Evolutionary conservation across 306 rosid genomes (phyloP).

Genomic region (Inga oerstediana): DNA sequence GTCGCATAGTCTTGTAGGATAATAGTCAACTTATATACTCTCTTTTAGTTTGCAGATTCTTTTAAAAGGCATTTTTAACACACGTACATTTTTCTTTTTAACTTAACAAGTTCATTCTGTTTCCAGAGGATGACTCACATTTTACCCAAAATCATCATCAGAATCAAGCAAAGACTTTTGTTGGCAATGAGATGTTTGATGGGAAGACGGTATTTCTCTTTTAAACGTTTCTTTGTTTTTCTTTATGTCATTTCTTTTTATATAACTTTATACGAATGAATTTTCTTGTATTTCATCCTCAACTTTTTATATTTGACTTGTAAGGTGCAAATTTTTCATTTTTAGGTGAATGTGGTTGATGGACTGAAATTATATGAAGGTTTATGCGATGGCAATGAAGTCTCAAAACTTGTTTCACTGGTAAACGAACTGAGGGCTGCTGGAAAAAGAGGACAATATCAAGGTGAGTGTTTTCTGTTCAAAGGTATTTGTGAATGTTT

Average conservation of each 20-base stretch:
- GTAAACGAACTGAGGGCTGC: conserved; percentile 71
- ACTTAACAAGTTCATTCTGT: conserved; percentile 16
- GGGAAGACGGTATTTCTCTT: conserved; percentile 68
- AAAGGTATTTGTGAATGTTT: background rate
- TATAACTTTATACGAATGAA: conserved; percentile 1
- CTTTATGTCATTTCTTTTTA: conserved; percentile 12
- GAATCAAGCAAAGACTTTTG: conserved; percentile 69
- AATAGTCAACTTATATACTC: conserved; percentile 5
- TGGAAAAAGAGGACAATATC: conserved; percentile 77
- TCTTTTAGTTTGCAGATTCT: background rate
- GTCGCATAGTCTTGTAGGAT: conserved; percentile 6
- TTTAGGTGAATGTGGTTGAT: conserved; percentile 78
- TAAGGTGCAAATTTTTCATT: conserved; percentile 19
- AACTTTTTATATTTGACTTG: conserved; percentile 12
- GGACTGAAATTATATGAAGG: conserved; percentile 80
- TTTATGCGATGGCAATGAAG: conserved; percentile 55
- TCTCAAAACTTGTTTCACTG: conserved; percentile 64
- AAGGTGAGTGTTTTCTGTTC: conserved; percentile 53
- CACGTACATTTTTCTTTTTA: conserved; percentile 1
- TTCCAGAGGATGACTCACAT: conserved; percentile 61
- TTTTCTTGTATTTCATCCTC: background rate
- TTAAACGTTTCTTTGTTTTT: conserved; percentile 20
- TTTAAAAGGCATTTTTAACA: background rate
- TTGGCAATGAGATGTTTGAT: conserved; percentile 60
- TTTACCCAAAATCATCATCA: conserved; percentile 46